Base-by-base conservation (phyloP, 2,329 filamentous ascomycete genomes). In the Colletotrichum tanaceti region DNA sequence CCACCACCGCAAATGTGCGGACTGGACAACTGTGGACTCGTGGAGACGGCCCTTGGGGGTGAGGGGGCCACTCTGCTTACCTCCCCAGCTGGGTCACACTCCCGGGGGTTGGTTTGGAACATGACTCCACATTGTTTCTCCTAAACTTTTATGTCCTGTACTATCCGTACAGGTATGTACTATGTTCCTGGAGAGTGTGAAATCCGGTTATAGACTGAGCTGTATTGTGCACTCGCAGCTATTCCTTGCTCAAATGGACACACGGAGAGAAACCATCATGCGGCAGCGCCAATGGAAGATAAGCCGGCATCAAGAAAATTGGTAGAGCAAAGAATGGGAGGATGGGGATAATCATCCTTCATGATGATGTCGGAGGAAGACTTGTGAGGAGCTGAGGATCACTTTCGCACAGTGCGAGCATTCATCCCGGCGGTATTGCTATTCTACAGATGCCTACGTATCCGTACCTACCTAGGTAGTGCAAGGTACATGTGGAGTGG, bases 21-120 rank as follows among this genome's bases (percentile, higher is more conserved):
- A 63, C 52, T 53, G 59, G 59, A 46, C 20, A 50, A 63, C 52
- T 63, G 52, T 55, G 44, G 64, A 52, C 44, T 60, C 47, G 55
- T 47, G 43, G 41, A 22, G 28, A 47, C 24, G 28, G 24, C 24
- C 28, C 22, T 39, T 41, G 63, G 41, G 49, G 9, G 43, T 22
- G 11, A 41, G 63, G 41, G 49, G 9, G 43, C 32, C 16, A 41
- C 55, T 47, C 22, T 59, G 38, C 16, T 57, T 24, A 22, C 53
- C 43, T 39, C 47, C 38, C 28, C 20, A 58, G 43, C 28, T 20
- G 47, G 47, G 47, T 54, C 58, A 43, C 16, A 38, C 22, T 28
- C 44, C 24, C 38, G 18, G 44, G 39, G 50, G 32, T 35, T 35
- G 28, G 59, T 22, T 63, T 63, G n/a, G 49, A n/a, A 35, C 39